These are phyloP conservation scores for Tricholoma sp. DNA, from an alignment of 768 basidiomycete species.

Conservation along the genomic window DNA sequence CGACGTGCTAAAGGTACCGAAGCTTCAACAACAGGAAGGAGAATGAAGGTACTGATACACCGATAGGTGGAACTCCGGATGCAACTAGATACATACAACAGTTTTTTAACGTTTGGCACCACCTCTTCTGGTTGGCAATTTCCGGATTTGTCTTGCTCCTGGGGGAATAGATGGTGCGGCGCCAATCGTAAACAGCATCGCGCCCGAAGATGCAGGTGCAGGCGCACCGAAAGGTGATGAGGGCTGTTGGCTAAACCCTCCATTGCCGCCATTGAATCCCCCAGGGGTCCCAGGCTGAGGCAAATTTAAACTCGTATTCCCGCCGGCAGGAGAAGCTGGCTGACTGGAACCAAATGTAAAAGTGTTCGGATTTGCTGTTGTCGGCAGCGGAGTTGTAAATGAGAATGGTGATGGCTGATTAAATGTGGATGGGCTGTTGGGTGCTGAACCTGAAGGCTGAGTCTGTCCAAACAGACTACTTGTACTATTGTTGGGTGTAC, in stretches of 20 bases:
- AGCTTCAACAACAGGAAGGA: background rate
- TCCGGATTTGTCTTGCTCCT: slow-evolving; percentile 45
- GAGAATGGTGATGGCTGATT: slow-evolving; percentile 41
- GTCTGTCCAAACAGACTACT: slow-evolving; percentile 39
- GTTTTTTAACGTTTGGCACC: slow-evolving; percentile 30
- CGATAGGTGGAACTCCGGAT: background rate
- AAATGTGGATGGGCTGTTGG: slow-evolving; percentile 56
- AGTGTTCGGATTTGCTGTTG: slow-evolving; percentile 20
- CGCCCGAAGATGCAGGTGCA: slow-evolving; percentile 31
- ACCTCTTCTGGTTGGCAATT: slow-evolving; percentile 45
- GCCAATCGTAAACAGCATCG: slow-evolving; percentile 56
- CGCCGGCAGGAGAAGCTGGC: slow-evolving; percentile 53
- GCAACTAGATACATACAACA: too few relatives aligned
- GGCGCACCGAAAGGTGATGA: slow-evolving; percentile 43
- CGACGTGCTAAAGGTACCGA: background rate
- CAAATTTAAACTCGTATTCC: slow-evolving; percentile 28
- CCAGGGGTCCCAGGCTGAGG: slow-evolving; percentile 32
- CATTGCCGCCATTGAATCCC: slow-evolving; percentile 34
- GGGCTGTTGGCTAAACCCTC: slow-evolving; percentile 33
- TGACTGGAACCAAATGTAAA: slow-evolving; percentile 56
- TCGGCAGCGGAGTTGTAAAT: slow-evolving; percentile 37
- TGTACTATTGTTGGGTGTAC: slow-evolving; percentile 24
- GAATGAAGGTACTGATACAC: background rate
- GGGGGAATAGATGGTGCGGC: slow-evolving; percentile 39
- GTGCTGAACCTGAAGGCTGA: slow-evolving; percentile 38